phyloP scores from a whole-genome alignment of 768 basidiomycete genomes.

The Pisolithus albus region DNA sequence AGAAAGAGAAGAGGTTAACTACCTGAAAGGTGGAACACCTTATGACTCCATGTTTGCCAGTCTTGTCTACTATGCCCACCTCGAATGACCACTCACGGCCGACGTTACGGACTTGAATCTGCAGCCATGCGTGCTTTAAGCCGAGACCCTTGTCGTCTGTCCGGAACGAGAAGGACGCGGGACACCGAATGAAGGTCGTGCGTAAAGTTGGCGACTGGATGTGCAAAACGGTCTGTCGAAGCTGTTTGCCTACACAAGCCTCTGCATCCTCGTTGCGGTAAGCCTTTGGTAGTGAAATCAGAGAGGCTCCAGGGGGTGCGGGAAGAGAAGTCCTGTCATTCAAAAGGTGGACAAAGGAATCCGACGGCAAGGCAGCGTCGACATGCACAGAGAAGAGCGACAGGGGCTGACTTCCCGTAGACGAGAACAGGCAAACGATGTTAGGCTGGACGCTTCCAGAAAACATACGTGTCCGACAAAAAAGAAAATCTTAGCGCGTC shows the following conservation, averaged over 20 bases:
- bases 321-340: constrained; percentile 49
- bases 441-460: constrained; percentile 51
- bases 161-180: constrained; percentile 26
- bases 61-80: constrained; percentile 62
- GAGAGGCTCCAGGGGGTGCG: constrained; percentile 33
- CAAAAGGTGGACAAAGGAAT: constrained; percentile 61
- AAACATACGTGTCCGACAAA: constrained; percentile 38
- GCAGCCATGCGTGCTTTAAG: constrained; percentile 66
- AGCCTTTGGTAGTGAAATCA: constrained; percentile 38
- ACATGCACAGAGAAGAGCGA: constrained; percentile 42
- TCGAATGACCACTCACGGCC: constrained; percentile 69
- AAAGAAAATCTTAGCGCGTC: no score
- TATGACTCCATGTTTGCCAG: constrained; percentile 50
- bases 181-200: constrained; percentile 63
- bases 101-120: constrained; percentile 66
- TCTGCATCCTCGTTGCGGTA: constrained; percentile 23
- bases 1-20: constrained; percentile 4
- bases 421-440: constrained; percentile 68
- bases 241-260: constrained; percentile 28
- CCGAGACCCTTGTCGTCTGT: constrained; percentile 35
- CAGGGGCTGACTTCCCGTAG: constrained; percentile 58
- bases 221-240: constrained; percentile 68
- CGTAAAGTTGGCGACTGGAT: constrained; percentile 70
- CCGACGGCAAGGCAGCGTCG: constrained; percentile 47
- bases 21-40: constrained; percentile 83